Evolutionary conservation across 2,329 filamentous ascomycete genomes (phyloP), one percentile per base, ranked within the genome.

Genomic region (Aspergillus fructus): DNA sequence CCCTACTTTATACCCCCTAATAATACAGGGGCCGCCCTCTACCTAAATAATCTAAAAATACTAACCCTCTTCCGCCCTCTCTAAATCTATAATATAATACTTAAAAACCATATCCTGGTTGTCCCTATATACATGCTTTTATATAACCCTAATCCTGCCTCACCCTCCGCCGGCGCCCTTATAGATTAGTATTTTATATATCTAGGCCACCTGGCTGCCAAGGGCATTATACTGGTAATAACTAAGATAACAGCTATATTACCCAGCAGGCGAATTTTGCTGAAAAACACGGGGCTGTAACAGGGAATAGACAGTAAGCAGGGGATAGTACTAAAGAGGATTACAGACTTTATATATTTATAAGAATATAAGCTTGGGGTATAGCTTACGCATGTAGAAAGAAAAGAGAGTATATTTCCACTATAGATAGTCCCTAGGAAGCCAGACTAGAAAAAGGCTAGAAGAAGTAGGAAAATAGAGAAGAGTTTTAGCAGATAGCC

Each of bases 231-330:
- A 9, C 46, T 55, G 12, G 39, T 49, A 12, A 45, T 55, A 5
- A 34, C 49, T 8, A 46, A 55, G 24, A 46, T 46, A 15, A 33
- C 40, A 8, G 46, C 37, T 9, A 46, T 55, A 3, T 46, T 49
- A 23, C 24, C 53, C 4, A 55, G 50, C 11, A 46, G 53, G 12
- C 53, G 53, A 8, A 55, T 55, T 9, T 49, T 39, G 19, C 53
- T 46, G 19, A 49, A 55, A 12, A 39, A 49, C 17, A 33, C 53
- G 3, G 53, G 53, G 2, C 46, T 55, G 17, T 55, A 46, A 46
- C 46, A 55, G 13, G 27, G 33, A 41, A 15, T 71, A 79, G 5
- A 93, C 60, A 91, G n/a, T n/a, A 4, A 87, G 84, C 53, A 55
- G 40, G 42, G 43, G 19, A 49, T 43, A 27, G 53, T 37, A 7